Evolutionary conservation across 208 protist species (phyloP).

Genomic region (Trypanosomatidae sp.): DNA sequence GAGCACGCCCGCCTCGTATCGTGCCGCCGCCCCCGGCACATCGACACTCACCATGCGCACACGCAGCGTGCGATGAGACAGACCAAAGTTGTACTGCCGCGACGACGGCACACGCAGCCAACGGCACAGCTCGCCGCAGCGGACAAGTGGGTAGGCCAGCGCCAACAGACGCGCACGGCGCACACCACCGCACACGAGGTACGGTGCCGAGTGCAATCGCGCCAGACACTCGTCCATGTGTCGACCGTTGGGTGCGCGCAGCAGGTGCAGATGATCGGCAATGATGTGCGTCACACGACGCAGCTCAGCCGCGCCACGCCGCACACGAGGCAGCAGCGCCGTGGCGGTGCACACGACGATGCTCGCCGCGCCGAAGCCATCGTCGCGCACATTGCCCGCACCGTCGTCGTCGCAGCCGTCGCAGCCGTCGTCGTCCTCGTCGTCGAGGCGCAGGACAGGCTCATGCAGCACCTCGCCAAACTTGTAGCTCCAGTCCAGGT

Average conservation of each 20-base stretch:
- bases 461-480: slow-evolving; percentile 59
- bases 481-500: slow-evolving; percentile 68
- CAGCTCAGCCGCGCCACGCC: slow-evolving; percentile 19
- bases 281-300: slow-evolving; percentile 61
- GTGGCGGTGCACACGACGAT: slow-evolving; percentile 53
- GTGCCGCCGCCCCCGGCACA: slow-evolving; percentile 20
- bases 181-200: slow-evolving; percentile 27
- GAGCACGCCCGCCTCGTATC: slow-evolving; percentile 49
- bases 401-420: too few relatives aligned
- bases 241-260: slow-evolving; percentile 60
- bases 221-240: slow-evolving; percentile 77
- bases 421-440: neutral
- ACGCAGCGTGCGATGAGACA: slow-evolving; percentile 49
- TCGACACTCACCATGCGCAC: slow-evolving; percentile 52
- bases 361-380: slow-evolving; percentile 12
- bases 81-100: slow-evolving; percentile 70
- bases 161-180: slow-evolving; percentile 56
- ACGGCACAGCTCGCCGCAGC: slow-evolving; percentile 58
- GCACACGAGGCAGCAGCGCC: slow-evolving; percentile 32
- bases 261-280: slow-evolving; percentile 69
- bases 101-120: slow-evolving; percentile 55
- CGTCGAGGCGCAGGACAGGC: slow-evolving; percentile 26
- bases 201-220: slow-evolving; percentile 46
- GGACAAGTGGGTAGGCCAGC: slow-evolving; percentile 81
- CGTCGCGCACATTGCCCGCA: neutral